phyloP scores from a whole-genome alignment of 2,329 filamentous ascomycete species.

The Epichloe bromicola region DNA sequence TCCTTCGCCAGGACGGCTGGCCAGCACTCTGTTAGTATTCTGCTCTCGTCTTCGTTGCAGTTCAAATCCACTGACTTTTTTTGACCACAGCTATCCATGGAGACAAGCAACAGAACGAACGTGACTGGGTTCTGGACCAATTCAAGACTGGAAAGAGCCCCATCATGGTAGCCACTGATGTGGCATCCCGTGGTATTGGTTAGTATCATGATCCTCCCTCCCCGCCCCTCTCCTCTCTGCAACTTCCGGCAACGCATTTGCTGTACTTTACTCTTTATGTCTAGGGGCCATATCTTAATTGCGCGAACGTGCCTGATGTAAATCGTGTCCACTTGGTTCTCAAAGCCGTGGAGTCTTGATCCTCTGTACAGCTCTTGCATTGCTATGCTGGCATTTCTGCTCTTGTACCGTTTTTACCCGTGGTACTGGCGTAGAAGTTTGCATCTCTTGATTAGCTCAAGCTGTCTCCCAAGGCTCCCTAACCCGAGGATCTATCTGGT shows the following conservation, averaged over 20 bases:
- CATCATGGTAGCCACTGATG: conserved; percentile 99
- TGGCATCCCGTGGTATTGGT: conserved; percentile 99
- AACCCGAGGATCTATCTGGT: conserved; percentile 45
- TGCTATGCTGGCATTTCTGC: conserved; percentile 66
- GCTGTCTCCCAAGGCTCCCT: conserved; percentile 47
- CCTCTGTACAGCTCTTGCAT: conserved; percentile 28
- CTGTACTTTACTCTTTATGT: conserved; percentile 84
- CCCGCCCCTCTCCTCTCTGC: conserved; percentile 34
- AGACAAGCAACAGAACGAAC: conserved; percentile 98
- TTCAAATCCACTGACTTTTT: conserved; percentile 20
- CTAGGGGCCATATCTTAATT: conserved; percentile 70
- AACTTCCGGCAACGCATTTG: conserved; percentile 45
- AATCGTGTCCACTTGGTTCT: conserved; percentile 71
- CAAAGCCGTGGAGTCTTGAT: conserved; percentile 74
- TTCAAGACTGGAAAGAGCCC: conserved; percentile 99
- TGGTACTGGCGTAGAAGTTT: conserved; percentile 66
- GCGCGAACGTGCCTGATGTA: conserved; percentile 87
- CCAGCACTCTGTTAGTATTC: conserved; percentile 73
- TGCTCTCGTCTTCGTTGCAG: conserved; percentile 17
- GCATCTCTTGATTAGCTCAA: conserved; percentile 70
- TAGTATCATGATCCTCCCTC: conserved; percentile 52
- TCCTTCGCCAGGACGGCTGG: conserved; percentile 96
- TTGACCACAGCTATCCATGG: conserved; percentile 73
- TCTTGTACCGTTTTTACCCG: conserved; percentile 47
- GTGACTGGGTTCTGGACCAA: conserved; percentile 98